Evolutionary conservation across 1,284 basidiomycete genomes (phyloP).

Genomic region (Blastosporella zonata): DNA sequence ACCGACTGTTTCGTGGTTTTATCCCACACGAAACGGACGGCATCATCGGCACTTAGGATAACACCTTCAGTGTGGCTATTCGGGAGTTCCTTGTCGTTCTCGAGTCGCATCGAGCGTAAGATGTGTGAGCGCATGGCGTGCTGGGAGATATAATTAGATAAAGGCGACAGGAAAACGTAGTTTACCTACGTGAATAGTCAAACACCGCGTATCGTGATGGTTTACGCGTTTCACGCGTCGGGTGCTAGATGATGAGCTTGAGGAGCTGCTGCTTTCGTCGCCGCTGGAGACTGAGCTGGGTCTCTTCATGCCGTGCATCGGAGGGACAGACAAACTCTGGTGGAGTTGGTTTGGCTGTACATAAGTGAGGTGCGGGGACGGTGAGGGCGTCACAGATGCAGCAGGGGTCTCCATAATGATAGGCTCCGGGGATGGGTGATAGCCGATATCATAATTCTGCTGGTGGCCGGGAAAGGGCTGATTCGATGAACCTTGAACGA

Average conservation of each 20-base stretch:
- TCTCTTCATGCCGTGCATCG: slow-evolving; percentile 30
- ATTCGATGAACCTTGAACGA: slow-evolving; percentile 41
- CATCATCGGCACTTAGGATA: slow-evolving; percentile 39
- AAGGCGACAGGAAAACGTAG: neutral
- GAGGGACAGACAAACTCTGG: slow-evolving; percentile 7
- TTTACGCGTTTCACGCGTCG: slow-evolving; percentile 46
- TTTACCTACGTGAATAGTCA: slow-evolving; percentile 59
- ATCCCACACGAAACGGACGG: slow-evolving; percentile 73
- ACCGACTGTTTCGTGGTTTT: slow-evolving; percentile 69
- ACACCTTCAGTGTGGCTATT: slow-evolving; percentile 55
- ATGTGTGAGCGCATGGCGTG: slow-evolving; percentile 68
- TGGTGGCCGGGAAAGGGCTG: slow-evolving; percentile 23
- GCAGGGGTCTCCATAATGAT: slow-evolving; percentile 16
- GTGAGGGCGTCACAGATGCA: slow-evolving; percentile 31
- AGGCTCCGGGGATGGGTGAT: slow-evolving; percentile 13
- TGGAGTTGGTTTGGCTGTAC: slow-evolving; percentile 22
- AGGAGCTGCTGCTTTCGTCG: slow-evolving; percentile 36
- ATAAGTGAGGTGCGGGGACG: slow-evolving; percentile 30
- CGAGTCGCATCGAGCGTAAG: slow-evolving; percentile 52
- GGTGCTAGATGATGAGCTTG: slow-evolving; percentile 29
- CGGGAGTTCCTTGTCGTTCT: slow-evolving; percentile 55
- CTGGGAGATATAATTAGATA: slow-evolving; percentile 33
- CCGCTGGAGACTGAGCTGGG: slow-evolving; percentile 34
- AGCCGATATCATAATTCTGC: slow-evolving; percentile 13
- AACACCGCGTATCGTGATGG: slow-evolving; percentile 58